phyloP scores from a whole-genome alignment of 345 rosid species.

The Linum lewisii region DNA sequence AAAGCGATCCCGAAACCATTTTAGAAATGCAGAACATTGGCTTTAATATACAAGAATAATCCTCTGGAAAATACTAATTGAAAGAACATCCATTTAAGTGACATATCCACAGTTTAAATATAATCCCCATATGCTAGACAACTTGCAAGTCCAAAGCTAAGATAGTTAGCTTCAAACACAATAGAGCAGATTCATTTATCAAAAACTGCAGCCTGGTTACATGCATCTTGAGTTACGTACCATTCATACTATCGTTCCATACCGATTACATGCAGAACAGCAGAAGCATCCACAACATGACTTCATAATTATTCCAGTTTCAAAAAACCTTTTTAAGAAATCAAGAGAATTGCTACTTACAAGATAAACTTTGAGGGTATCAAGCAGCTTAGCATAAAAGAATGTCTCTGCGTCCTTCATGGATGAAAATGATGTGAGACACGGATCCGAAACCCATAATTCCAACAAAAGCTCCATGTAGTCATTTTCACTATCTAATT shows the following conservation, averaged over 20 bases:
- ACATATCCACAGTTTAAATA: background rate
- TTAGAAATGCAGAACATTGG: background rate
- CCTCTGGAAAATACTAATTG: background rate
- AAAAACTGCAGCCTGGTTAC: background rate
- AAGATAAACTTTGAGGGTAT: conserved; percentile 57
- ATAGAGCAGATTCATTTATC: background rate
- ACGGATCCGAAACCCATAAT: conserved; percentile 52
- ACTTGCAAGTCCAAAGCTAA: background rate
- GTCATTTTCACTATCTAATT: conserved; percentile 35
- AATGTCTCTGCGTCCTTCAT: conserved; percentile 48
- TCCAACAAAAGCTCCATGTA: conserved; percentile 38
- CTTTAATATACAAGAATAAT: background rate
- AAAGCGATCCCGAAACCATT: background rate
- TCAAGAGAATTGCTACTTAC: conserved; percentile 32
- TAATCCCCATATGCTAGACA: background rate
- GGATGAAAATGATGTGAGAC: conserved; percentile 23
- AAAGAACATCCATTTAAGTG: background rate
- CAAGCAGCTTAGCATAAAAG: conserved; percentile 64
- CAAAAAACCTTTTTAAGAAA: background rate
- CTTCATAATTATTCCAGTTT: background rate
- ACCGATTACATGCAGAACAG: background rate
- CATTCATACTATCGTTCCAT: background rate
- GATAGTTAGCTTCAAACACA: background rate
- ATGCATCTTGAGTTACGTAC: background rate
- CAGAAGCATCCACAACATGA: background rate